phyloP scores from a whole-genome alignment of 495 filamentous ascomycete species.

The Hyaloscypha finlandica region DNA sequence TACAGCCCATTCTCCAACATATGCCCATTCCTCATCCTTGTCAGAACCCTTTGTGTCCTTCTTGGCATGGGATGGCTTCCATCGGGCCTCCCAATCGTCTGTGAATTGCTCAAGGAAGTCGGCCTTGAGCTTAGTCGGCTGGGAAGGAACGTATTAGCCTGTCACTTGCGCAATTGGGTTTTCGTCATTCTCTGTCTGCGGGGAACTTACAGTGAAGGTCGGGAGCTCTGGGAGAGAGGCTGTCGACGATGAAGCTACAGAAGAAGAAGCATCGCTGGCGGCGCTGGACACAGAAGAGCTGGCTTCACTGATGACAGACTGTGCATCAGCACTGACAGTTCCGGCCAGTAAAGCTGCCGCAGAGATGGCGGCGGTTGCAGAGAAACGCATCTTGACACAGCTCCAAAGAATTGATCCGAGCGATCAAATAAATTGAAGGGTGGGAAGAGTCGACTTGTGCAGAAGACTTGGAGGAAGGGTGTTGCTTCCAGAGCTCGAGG shows the following conservation, averaged over 20 bases:
- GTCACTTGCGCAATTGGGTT: conserved; percentile 15
- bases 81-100: conserved; percentile 87
- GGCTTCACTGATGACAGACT: conserved; percentile 54
- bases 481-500: conserved; percentile 27
- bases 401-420: conserved; percentile 21
- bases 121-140: conserved; percentile 87
- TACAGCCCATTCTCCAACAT: conserved; percentile 93
- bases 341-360: conserved; percentile 70
- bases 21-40: conserved; percentile 96
- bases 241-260: conserved; percentile 37
- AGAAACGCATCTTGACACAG: conserved; percentile 67
- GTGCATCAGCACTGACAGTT: conserved; percentile 72
- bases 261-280: conserved; percentile 50
- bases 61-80: conserved; percentile 94
- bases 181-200: background rate
- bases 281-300: conserved; percentile 39
- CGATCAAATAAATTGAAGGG: conserved; percentile 16
- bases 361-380: conserved; percentile 63
- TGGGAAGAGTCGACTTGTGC: conserved; percentile 20
- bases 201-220: conserved; percentile 79
- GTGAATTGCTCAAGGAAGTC: conserved; percentile 99
- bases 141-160: conserved; percentile 25
- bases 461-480: conserved; percentile 21
- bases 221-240: conserved; percentile 58
- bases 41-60: conserved; percentile 71